Conservation (phyloP, 164 flowering plant species). For the Magnolia kwangsiensis region DNA sequence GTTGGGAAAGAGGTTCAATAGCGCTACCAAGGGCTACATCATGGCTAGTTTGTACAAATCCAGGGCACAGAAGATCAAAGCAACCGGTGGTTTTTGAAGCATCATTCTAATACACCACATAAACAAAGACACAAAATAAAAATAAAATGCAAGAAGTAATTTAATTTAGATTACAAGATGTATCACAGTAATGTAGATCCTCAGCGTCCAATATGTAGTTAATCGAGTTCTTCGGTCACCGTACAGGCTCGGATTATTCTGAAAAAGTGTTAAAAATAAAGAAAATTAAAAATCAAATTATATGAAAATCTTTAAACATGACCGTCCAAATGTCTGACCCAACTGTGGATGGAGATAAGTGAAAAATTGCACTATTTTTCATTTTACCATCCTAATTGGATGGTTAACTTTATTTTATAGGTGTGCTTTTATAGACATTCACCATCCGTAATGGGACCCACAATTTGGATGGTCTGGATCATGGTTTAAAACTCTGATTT, state of each 20-base stretch:
- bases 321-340: not conserved
- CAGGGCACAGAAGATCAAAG: conserved; percentile 69
- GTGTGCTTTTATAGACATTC: too few species aligned
- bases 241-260: conserved; percentile 1
- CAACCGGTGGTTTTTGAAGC: conserved; percentile 46
- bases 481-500: too few species aligned
- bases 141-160: not conserved
- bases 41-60: conserved; percentile 71
- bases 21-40: conserved; percentile 66
- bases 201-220: conserved; percentile 3
- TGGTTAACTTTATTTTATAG: too few species aligned
- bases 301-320: not conserved
- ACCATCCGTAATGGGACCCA: too few species aligned
- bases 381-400: not conserved
- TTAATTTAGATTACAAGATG: not conserved
- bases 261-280: not conserved
- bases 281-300: not conserved
- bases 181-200: not conserved
- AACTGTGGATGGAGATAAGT: too few species aligned
- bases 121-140: not conserved
- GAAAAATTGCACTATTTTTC: not conserved
- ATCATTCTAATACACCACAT: not conserved
- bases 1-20: conserved; percentile 53
- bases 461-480: not conserved
- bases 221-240: conserved; percentile 4